Conservation (phyloP, 768 basidiomycete species). For the Cystofilobasidium bisporidii region DNA sequence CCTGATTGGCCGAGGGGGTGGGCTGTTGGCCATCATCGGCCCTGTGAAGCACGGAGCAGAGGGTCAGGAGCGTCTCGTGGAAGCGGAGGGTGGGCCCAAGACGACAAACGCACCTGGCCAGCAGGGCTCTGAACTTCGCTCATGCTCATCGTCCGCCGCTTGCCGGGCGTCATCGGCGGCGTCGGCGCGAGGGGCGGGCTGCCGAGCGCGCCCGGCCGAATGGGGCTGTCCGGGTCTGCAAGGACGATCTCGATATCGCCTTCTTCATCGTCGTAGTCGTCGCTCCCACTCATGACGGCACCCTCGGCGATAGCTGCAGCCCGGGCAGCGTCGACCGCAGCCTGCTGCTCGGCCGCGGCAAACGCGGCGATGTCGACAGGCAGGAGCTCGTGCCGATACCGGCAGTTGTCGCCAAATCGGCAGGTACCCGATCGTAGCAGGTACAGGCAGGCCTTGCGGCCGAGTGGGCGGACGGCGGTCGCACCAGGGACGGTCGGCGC, state of each 20-base stretch:
- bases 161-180: not conserved
- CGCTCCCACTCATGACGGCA: not conserved
- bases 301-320: not conserved
- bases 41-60: no score
- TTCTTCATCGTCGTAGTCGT: not conserved
- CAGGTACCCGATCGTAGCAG: not conserved
- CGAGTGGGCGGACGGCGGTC: not conserved
- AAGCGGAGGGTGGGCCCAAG: no score
- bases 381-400: not conserved
- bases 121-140: not conserved
- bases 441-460: constrained; percentile 12
- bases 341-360: not conserved
- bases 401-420: not conserved
- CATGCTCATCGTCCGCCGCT: not conserved
- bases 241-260: constrained; percentile 4
- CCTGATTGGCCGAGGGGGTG: no score
- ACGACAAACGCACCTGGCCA: no score
- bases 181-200: no score
- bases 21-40: no score
- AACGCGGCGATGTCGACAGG: not conserved
- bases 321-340: not conserved
- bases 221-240: not conserved
- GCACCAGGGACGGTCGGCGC: not conserved
- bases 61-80: no score
- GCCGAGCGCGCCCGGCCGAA: no score